phyloP scores from a whole-genome alignment of 2,329 filamentous ascomycete genomes.

The Sporothrix brasiliensis region DNA sequence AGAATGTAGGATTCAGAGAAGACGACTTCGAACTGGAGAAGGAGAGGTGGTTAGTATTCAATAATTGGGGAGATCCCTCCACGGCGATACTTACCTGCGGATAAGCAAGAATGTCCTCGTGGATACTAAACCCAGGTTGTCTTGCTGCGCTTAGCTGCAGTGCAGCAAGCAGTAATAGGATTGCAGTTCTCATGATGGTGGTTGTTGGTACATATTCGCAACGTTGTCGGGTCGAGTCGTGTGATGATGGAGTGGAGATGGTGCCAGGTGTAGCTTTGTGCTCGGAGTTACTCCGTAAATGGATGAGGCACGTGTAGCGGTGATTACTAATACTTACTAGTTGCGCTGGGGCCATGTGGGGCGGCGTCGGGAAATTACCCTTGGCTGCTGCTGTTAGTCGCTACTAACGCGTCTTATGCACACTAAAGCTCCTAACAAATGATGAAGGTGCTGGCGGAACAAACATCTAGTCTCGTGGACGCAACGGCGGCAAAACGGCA shows the following conservation, averaged over 20 bases:
- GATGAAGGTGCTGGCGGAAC: no score
- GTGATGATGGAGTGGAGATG: neutral
- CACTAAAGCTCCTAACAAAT: no score
- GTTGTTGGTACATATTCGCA: slow-evolving; percentile 39
- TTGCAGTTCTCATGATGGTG: slow-evolving; percentile 56
- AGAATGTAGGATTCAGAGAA: slow-evolving; percentile 74
- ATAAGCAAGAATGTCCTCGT: slow-evolving; percentile 84
- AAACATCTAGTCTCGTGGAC: no score
- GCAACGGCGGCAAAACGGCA: no score
- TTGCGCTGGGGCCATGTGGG: no score
- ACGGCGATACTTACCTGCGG: slow-evolving; percentile 65
- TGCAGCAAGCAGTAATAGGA: slow-evolving; percentile 50
- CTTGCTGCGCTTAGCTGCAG: slow-evolving; percentile 53
- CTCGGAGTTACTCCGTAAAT: neutral
- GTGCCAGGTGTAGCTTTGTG: slow-evolving; percentile 2
- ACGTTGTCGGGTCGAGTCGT: neutral
- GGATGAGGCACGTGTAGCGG: slow-evolving; percentile 3
- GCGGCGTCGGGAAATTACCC: no score
- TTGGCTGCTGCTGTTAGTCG: no score
- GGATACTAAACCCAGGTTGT: slow-evolving; percentile 72
- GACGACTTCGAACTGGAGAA: slow-evolving; percentile 71
- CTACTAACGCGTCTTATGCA: no score
- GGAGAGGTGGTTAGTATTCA: neutral
- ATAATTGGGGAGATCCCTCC: no score
- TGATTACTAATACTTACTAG: slow-evolving; percentile 3